Percentiles rank a stretch among this genome's conserved stretches.
Conservation (phyloP, 257 asterid species). For the Pogostemon cablin region DNA sequence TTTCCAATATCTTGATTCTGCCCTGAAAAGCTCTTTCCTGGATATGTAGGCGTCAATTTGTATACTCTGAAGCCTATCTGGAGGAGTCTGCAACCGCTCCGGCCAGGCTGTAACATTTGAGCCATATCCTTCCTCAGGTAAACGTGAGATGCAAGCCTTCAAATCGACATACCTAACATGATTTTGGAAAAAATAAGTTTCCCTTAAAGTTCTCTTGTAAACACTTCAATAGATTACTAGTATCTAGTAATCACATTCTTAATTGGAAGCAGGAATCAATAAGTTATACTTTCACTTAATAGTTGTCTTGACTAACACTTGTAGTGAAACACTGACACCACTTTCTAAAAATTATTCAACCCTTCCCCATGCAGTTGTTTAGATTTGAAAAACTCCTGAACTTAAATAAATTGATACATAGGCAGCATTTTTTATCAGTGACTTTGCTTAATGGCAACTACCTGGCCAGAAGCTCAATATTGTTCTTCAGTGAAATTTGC, state of each 20-base stretch:
- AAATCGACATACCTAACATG: conserved; percentile 73
- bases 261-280: conserved; percentile 19
- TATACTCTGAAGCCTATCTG: conserved; percentile 89
- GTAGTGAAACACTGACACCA: not conserved
- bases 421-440: conserved; percentile 20
- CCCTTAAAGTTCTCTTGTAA: not conserved
- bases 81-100: conserved; percentile 79
- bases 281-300: not conserved
- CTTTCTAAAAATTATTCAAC: not conserved
- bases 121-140: conserved; percentile 83
- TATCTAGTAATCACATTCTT: conserved; percentile 7
- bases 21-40: conserved; percentile 77
- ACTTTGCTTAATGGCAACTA: conserved; percentile 24
- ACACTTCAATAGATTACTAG: not conserved
- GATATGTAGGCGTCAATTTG: conserved; percentile 76
- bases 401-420: not conserved
- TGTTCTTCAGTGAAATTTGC: not conserved
- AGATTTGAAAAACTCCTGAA: conserved; percentile 1
- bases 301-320: conserved; percentile 2
- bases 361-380: conserved; percentile 17
- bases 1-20: conserved; percentile 82
- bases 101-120: conserved; percentile 84
- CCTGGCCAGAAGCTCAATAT: conserved; percentile 2
- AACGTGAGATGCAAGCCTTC: conserved; percentile 81
- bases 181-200: conserved; percentile 29